Conservation (phyloP, 495 filamentous ascomycete species). For the Penicillium bialowiezense region DNA sequence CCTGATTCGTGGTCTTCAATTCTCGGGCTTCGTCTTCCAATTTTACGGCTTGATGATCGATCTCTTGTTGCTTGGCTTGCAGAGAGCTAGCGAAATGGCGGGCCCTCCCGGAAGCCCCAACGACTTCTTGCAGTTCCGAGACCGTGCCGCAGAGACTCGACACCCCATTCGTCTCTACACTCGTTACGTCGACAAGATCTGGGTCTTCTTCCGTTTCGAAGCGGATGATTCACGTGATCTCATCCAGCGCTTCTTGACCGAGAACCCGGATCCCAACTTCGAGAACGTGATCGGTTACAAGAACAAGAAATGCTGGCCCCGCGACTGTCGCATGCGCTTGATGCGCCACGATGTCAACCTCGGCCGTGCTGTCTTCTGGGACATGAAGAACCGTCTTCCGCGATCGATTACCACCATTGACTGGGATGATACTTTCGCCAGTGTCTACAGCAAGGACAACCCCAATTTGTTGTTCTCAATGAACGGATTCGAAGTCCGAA, state of each 20-base stretch:
- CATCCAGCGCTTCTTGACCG: slow-evolving; percentile 96
- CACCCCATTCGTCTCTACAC: slow-evolving; percentile 97
- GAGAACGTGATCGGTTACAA: slow-evolving; percentile 99
- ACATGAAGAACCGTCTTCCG: slow-evolving; percentile 94
- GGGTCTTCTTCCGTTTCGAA: slow-evolving; percentile 93
- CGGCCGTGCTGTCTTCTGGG: slow-evolving; percentile 98
- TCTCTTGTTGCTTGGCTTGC: slow-evolving; percentile 85
- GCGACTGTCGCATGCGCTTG: slow-evolving; percentile 94
- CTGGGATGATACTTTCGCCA: slow-evolving; percentile 99
- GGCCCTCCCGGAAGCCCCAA: slow-evolving; percentile 96
- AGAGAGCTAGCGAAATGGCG: slow-evolving; percentile 94
- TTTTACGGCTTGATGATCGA: slow-evolving; percentile 98
- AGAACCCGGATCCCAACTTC: slow-evolving; percentile 98
- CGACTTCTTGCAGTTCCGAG: slow-evolving; percentile 96
- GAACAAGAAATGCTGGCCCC: slow-evolving; percentile 99
- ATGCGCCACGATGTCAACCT: slow-evolving; percentile 99
- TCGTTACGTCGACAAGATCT: slow-evolving; percentile 95
- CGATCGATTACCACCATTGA: slow-evolving; percentile 95
- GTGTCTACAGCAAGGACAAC: slow-evolving; percentile 97
- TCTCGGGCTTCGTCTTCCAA: slow-evolving; percentile 98
- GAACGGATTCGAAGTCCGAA: slow-evolving; percentile 97
- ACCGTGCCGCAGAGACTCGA: slow-evolving; percentile 82
- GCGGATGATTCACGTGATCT: slow-evolving; percentile 94
- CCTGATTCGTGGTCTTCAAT: slow-evolving; percentile 95
- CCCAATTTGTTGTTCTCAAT: slow-evolving; percentile 97